Evolutionary conservation across 2,329 filamentous ascomycete species (phyloP).

Genomic region (Drechslerella dactyloides): DNA sequence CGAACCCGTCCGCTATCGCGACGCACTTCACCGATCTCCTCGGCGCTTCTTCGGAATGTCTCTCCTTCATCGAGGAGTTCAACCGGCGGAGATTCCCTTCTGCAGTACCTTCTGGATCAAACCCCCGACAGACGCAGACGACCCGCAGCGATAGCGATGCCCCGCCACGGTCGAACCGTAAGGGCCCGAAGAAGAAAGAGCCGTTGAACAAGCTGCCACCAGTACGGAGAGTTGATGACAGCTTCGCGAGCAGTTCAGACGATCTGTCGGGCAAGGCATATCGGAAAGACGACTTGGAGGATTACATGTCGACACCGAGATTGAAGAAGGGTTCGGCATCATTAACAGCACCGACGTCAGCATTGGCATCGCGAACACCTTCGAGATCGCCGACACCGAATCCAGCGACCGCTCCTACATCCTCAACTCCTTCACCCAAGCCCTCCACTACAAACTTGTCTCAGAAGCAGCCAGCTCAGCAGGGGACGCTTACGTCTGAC

Average conservation of each 20-base stretch:
- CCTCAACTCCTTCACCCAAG: slow-evolving; percentile 55
- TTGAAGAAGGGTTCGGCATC: slow-evolving; percentile 43
- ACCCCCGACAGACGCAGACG: slow-evolving; percentile 20
- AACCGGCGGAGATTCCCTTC: slow-evolving; percentile 67
- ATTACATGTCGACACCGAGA: slow-evolving; percentile 64
- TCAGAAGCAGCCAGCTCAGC: slow-evolving; percentile 63
- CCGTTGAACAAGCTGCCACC: slow-evolving; percentile 60
- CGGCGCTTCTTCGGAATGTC: slow-evolving; percentile 77
- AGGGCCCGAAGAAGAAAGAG: slow-evolving; percentile 59
- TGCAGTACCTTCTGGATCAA: slow-evolving; percentile 15
- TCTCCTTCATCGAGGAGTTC: slow-evolving; percentile 75
- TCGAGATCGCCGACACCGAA: slow-evolving; percentile 43
- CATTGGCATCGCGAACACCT: slow-evolving; percentile 24
- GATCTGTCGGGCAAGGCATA: slow-evolving; percentile 66
- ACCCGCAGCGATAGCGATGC: slow-evolving; percentile 32
- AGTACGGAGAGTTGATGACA: slow-evolving; percentile 60
- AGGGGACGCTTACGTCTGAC: slow-evolving; percentile 81
- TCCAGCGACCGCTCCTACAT: slow-evolving; percentile 7
- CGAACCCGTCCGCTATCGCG: slow-evolving; percentile 73
- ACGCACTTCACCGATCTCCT: slow-evolving; percentile 87
- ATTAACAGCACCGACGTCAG: slow-evolving; percentile 13
- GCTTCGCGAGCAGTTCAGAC: slow-evolving; percentile 58
- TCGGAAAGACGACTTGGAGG: slow-evolving; percentile 64
- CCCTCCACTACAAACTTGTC: slow-evolving; percentile 59
- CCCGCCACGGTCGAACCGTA: slow-evolving; percentile 34